phyloP scores from a whole-genome alignment of 2,329 filamentous ascomycete genomes.

The Aureobasidium uvarum region DNA sequence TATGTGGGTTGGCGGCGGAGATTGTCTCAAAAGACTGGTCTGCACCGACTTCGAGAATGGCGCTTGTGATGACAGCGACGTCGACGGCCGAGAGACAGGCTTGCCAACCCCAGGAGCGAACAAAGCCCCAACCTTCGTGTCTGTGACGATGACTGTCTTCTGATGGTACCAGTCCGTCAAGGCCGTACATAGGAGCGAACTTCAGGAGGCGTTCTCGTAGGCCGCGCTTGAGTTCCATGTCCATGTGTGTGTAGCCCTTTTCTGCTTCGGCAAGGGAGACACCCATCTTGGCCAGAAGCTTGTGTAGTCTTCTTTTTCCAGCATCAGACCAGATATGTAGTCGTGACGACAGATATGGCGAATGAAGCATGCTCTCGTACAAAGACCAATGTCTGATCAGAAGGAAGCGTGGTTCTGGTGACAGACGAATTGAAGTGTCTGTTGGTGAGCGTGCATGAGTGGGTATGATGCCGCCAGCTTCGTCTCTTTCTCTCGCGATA shows the following conservation, averaged over 20 bases:
- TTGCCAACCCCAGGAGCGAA: constrained; percentile 96
- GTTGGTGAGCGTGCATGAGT: constrained; percentile 85
- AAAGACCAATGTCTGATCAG: constrained; percentile 95
- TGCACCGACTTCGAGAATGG: constrained; percentile 82
- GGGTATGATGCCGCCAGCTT: constrained; percentile 77
- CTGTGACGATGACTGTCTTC: constrained; percentile 63
- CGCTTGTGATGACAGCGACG: constrained; percentile 87
- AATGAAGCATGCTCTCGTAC: constrained; percentile 98
- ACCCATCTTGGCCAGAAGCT: constrained; percentile 96
- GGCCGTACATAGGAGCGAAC: constrained; percentile 88
- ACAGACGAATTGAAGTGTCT: constrained; percentile 87
- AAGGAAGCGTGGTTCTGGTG: constrained; percentile 89
- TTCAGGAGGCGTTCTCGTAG: constrained; percentile 81
- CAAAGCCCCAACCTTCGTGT: constrained; percentile 95
- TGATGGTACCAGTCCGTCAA: constrained; percentile 87
- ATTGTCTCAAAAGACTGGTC: constrained; percentile 25
- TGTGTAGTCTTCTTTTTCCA: constrained; percentile 84
- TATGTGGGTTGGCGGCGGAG: constrained; percentile 26
- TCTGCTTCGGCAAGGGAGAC: constrained; percentile 91
- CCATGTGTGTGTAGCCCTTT: constrained; percentile 97
- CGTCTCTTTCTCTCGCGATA: constrained; percentile 59
- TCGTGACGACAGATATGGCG: constrained; percentile 85
- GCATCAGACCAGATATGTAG: constrained; percentile 93
- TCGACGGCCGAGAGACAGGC: constrained; percentile 91
- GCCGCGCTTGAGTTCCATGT: constrained; percentile 90